These are phyloP conservation scores for Colletotrichum tamarilloi DNA, from an alignment of 2,329 filamentous ascomycete species.

Conservation along the genomic window DNA sequence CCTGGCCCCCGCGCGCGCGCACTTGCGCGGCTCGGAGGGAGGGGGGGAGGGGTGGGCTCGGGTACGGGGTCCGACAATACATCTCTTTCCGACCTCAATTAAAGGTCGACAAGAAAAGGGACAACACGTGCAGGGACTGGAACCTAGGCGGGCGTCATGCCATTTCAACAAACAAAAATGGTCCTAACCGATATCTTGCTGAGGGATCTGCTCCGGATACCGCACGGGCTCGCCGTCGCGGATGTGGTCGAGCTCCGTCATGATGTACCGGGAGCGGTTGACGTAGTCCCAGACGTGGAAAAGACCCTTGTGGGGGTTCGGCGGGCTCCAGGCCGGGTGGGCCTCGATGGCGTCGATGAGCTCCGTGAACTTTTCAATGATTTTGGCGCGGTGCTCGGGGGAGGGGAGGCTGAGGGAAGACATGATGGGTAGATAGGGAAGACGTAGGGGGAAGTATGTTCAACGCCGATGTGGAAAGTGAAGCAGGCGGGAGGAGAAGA, in stretches of 20 bases:
- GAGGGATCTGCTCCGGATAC: constrained; percentile 49
- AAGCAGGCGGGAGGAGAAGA: background rate
- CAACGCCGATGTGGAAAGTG: background rate
- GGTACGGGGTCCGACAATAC: background rate
- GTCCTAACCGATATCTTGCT: constrained; percentile 42
- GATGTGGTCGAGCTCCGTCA: constrained; percentile 53
- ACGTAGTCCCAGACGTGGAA: constrained; percentile 55
- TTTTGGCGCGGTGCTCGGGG: constrained; percentile 39
- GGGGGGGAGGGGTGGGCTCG: background rate
- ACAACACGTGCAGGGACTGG: too few relatives aligned
- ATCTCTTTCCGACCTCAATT: too few relatives aligned
- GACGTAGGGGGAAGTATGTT: too few relatives aligned
- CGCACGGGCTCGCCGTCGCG: constrained; percentile 44
- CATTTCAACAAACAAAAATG: background rate
- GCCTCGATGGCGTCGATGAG: constrained; percentile 44
- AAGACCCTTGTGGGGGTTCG: constrained; percentile 45
- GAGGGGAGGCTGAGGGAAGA: constrained; percentile 38
- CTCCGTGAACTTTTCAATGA: constrained; percentile 41
- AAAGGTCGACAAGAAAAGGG: too few relatives aligned
- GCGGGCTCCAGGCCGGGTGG: constrained; percentile 43
- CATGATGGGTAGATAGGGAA: constrained; percentile 15
- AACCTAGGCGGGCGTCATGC: background rate
- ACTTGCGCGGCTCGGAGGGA: background rate
- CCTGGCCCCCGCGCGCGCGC: background rate
- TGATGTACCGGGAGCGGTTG: constrained; percentile 53